phyloP scores from a whole-genome alignment of 805 yeast genomes.

The Candida endomychidarum region DNA sequence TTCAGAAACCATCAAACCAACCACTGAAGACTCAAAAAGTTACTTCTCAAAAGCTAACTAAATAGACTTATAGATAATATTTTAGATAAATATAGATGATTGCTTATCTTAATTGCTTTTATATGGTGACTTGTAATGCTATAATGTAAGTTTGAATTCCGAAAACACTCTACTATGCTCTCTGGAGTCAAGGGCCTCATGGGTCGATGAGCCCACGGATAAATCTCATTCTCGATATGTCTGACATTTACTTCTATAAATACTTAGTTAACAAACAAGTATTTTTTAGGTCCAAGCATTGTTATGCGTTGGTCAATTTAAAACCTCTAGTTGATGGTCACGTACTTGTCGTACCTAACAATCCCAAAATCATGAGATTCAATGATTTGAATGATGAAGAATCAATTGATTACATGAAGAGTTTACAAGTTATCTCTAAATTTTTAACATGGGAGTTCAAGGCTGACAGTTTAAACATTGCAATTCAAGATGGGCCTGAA shows the following conservation, averaged over 20 bases:
- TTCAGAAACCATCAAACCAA: slow-evolving; percentile 75
- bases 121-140: too few species aligned
- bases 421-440: slow-evolving; percentile 68
- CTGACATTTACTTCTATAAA: slow-evolving; percentile 47
- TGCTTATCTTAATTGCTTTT: too few species aligned
- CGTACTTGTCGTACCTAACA: slow-evolving; percentile 80
- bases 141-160: too few species aligned
- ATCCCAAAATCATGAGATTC: slow-evolving; percentile 59
- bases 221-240: slow-evolving; percentile 3
- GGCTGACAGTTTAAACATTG: slow-evolving; percentile 83
- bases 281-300: slow-evolving; percentile 55
- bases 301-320: slow-evolving; percentile 86
- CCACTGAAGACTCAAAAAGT: slow-evolving; percentile 83
- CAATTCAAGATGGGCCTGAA: slow-evolving; percentile 94
- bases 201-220: too few species aligned
- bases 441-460: slow-evolving; percentile 66
- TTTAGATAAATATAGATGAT: too few species aligned
- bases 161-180: too few species aligned
- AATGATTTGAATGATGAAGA: slow-evolving; percentile 74
- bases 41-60: slow-evolving; percentile 90
- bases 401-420: slow-evolving; percentile 69
- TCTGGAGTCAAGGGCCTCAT: too few species aligned
- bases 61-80: slow-evolving; percentile 3
- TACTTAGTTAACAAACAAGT: slow-evolving; percentile 60
- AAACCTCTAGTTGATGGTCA: slow-evolving; percentile 96